Base-by-base conservation (phyloP, 2,329 filamentous ascomycete species). In the Exophiala spinifera region DNA sequence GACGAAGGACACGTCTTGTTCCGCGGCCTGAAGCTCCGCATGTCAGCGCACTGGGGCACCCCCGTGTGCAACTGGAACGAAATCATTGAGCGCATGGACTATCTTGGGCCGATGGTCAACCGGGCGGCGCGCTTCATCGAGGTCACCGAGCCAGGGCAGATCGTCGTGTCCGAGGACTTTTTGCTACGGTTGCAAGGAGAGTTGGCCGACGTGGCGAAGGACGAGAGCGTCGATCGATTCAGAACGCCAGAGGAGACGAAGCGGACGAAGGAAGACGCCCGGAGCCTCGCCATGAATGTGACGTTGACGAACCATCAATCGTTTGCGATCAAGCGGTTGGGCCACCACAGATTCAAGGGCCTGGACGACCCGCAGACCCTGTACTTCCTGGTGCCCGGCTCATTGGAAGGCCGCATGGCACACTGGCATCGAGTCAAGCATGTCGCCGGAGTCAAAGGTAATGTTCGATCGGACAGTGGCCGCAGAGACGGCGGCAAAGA, bases 31-130 rank as follows among this genome's bases (percentile, higher is more conserved):
- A 51, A 60, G 42, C 42, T 63, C 33, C 43, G 61, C 14, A 61
- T 60, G 56, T 53, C 50, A 19, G 58, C 58, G 2, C 61, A 63
- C 28, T 63, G 59, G 59, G 61, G 61, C 20, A 46, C 40, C 25
- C 59, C 61, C 2, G 61, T 63, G 23, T 59, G 51, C 17, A 53
- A 56, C 8, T 63, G 59, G 56, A 63, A 63, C 48, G 59, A 61
- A 7, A 55, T 61, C 23, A 63, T 63, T 31, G 46, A 58, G 31
- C 54, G 61, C 15, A 61, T 61, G 61, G 61, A 61, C 28, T 63
- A 61, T 21, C 52, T 63, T 3, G 61, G 61, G 10, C 61, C 59
- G 5, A 57, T 59, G 46, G 59, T 63, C 44, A 63, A 63, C 39
- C 61, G 61, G 1, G 59, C 61, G 28, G 61, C 61, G 10, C 53